Evolutionary conservation across 192 early-diverging fungal genomes (phyloP), one percentile per base, ranked within the genome.

Genomic region (Spizellomyces punctatus): DNA sequence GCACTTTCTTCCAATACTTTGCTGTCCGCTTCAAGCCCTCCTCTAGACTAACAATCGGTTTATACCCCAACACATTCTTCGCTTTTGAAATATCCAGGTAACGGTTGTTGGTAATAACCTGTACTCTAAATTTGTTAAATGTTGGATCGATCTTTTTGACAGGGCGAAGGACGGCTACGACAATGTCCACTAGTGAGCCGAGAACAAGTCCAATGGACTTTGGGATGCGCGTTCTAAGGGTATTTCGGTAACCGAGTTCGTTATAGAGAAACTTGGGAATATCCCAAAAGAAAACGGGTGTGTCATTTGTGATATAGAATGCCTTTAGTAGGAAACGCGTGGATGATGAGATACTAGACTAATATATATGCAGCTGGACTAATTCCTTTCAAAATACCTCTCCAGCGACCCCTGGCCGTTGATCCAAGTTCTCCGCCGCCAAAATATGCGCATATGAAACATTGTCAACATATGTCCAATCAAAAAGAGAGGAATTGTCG

Each of bases 401-500:
- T 6, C 76, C 78, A 49, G 46, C 71, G 36, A 89, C 84, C 64
- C 80, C 85, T 57, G 67, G 76, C 42, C 71, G 70, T 19, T 64
- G 56, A 9, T 76, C 66, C 43, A 96, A 75, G 63, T 87, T 89
- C 49, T 96, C 88, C 5, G 89, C 91, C 8, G 94, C 94, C 60
- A 95, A 81, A 10, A 96, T 73, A 76, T 98, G 96, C 10, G 93
- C 81, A 54, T 85, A 54, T 4, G 85, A 93, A n/a, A 92, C 89
- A 67, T 98, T 98, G 72, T 88, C 93, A 6, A 98, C 96, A 72
- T 95, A 95, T 9, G 96, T 96, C 75, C 88, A 94, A 70, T 98
- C 96, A 76, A 95, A 91, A 47, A 95, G 72, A 46, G 86, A 88
- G 0, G 79, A 83, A 82, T 95, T 96, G 72, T 89, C 76, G 19